phyloP scores from a whole-genome alignment of 768 basidiomycete species.

The Mycena rebaudengoi region DNA sequence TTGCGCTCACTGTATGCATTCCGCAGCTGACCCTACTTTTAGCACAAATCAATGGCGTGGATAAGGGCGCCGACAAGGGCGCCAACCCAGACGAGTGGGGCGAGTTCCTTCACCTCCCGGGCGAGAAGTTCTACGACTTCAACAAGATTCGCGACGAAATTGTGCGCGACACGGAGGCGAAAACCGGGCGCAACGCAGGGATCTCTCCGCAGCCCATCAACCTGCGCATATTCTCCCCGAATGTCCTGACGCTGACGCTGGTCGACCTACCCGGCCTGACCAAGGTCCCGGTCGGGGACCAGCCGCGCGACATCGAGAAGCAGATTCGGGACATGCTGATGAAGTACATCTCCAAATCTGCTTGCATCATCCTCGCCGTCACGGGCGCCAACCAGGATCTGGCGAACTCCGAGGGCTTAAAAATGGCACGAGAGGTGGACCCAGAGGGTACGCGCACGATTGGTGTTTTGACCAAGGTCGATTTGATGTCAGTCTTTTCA shows the following conservation, averaged over 20 bases:
- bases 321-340: slow-evolving; percentile 97
- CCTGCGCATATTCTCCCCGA: slow-evolving; percentile 95
- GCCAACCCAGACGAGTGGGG: slow-evolving; percentile 98
- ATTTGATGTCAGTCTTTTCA: slow-evolving; percentile 76
- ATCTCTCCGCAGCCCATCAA: slow-evolving; percentile 98
- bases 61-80: slow-evolving; percentile 67
- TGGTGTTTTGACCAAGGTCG: slow-evolving; percentile 98
- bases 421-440: slow-evolving; percentile 96
- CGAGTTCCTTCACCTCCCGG: slow-evolving; percentile 95
- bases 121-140: slow-evolving; percentile 98
- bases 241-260: slow-evolving; percentile 95
- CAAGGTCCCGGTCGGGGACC: slow-evolving; percentile 95
- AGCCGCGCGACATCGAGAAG: slow-evolving; percentile 96
- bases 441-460: slow-evolving; percentile 97
- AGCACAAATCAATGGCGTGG: slow-evolving; percentile 56
- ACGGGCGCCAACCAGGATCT: slow-evolving; percentile 96
- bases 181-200: slow-evolving; percentile 98
- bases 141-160: slow-evolving; percentile 97
- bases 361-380: slow-evolving; percentile 96
- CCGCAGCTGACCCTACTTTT: slow-evolving; percentile 33
- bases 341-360: slow-evolving; percentile 94
- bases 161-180: slow-evolving; percentile 94
- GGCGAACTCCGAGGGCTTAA: slow-evolving; percentile 98
- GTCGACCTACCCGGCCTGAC: slow-evolving; percentile 98
- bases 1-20: slow-evolving; percentile 4